Conservation (phyloP, 345 rosid genomes). For the Fremontodendron californicum region DNA sequence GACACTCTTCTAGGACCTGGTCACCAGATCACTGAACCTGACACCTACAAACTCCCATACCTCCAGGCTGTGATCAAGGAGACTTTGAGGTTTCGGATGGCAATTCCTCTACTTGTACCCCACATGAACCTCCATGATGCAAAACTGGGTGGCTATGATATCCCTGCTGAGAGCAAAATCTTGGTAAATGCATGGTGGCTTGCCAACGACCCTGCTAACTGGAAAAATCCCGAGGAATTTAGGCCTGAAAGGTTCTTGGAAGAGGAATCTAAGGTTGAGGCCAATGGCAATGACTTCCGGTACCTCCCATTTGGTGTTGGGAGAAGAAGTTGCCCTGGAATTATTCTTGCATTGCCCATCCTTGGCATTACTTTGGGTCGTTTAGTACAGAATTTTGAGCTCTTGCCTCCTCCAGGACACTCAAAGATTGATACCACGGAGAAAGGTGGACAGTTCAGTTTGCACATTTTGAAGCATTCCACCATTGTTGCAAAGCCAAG, state of each 20-base stretch:
- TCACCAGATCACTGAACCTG: slow-evolving; percentile 81
- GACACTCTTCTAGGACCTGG: slow-evolving; percentile 74
- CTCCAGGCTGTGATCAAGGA: slow-evolving; percentile 95
- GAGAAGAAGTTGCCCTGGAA: slow-evolving; percentile 97
- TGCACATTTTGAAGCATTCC: slow-evolving; percentile 89
- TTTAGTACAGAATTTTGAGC: slow-evolving; percentile 93
- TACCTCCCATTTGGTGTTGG: slow-evolving; percentile 98
- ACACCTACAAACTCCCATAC: slow-evolving; percentile 69
- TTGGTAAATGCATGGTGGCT: slow-evolving; percentile 97
- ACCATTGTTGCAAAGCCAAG: slow-evolving; percentile 89
- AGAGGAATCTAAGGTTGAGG: slow-evolving; percentile 91
- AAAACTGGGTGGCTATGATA: slow-evolving; percentile 30
- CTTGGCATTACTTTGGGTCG: slow-evolving; percentile 86
- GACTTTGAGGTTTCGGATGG: slow-evolving; percentile 86
- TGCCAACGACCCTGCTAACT: slow-evolving; percentile 79
- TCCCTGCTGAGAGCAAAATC: slow-evolving; percentile 97
- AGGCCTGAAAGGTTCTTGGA: slow-evolving; percentile 95
- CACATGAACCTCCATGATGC: slow-evolving; percentile 99
- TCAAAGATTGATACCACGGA: slow-evolving; percentile 70
- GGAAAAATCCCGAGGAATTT: slow-evolving; percentile 92
- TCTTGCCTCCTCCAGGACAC: slow-evolving; percentile 85
- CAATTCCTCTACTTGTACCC: slow-evolving; percentile 94
- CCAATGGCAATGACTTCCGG: slow-evolving; percentile 87
- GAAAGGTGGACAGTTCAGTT: slow-evolving; percentile 96
- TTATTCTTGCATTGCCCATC: slow-evolving; percentile 89